Conservation (phyloP, 1,284 basidiomycete species). For the Porogramme epimiltina region DNA sequence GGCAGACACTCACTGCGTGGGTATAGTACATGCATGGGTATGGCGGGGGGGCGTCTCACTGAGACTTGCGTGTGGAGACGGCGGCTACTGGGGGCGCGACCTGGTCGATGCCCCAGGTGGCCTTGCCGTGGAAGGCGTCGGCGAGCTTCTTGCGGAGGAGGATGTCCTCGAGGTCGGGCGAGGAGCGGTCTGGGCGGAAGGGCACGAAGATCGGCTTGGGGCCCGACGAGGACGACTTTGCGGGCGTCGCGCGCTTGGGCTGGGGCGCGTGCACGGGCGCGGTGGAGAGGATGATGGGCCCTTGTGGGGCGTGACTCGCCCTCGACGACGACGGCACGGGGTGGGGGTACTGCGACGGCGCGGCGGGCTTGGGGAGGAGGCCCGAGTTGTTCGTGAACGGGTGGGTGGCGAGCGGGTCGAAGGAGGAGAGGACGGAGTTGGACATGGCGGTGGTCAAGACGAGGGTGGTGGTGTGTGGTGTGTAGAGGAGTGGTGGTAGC, state of each 20-base stretch:
- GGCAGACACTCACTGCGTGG: conserved; percentile 21
- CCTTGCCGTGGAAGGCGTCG: conserved; percentile 34
- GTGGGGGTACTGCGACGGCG: conserved; percentile 49
- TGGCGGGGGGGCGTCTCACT: conserved; percentile 18
- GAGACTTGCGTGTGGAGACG: conserved; percentile 21
- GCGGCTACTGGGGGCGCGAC: conserved; percentile 13
- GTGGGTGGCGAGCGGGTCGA: conserved; percentile 60
- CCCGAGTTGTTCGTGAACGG: conserved; percentile 63
- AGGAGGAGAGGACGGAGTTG: conserved; percentile 43
- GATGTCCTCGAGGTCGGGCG: conserved; percentile 56
- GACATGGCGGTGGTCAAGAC: conserved; percentile 30
- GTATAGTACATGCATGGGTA: conserved; percentile 29
- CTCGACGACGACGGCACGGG: conserved; percentile 35
- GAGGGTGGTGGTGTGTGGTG: conserved; percentile 1
- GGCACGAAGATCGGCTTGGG: conserved; percentile 52
- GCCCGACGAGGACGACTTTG: conserved; percentile 14
- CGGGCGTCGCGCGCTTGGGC: conserved; percentile 25
- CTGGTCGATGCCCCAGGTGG: conserved; percentile 36
- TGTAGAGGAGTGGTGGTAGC: not conserved
- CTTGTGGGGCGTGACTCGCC: conserved; percentile 16
- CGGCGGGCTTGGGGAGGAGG: conserved; percentile 44
- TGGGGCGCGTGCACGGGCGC: conserved; percentile 28
- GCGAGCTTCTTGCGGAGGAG: conserved; percentile 49
- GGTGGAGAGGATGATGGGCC: conserved; percentile 22
- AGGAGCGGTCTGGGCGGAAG: conserved; percentile 54